Conservation (phyloP, 148 eudicot species). For the Vaccinium vitisidaea region DNA sequence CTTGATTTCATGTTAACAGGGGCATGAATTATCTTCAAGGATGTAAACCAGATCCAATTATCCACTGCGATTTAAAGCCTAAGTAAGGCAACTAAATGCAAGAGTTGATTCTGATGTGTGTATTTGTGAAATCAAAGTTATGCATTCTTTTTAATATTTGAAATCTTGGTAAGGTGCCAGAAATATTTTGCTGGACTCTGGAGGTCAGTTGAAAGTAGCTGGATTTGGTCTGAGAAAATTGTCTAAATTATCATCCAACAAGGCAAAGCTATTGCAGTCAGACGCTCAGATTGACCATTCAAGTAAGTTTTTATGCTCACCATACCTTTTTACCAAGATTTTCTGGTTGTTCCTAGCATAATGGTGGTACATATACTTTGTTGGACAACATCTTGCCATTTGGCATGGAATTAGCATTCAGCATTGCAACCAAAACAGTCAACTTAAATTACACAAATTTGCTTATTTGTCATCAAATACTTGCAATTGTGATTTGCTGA, state of each 20-base stretch:
- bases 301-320: conserved; percentile 44
- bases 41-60: conserved; percentile 85
- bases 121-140: conserved; percentile 10
- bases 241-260: conserved; percentile 70
- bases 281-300: conserved; percentile 47
- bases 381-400: conserved; percentile 5
- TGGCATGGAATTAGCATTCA: background rate
- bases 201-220: conserved; percentile 83
- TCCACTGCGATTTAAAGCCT: conserved; percentile 87
- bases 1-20: conserved; percentile 44
- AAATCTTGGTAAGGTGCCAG: conserved; percentile 99
- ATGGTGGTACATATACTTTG: too few relatives aligned
- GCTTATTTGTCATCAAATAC: background rate
- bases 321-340: background rate
- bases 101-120: conserved; percentile 22
- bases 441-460: background rate
- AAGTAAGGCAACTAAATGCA: conserved; percentile 81
- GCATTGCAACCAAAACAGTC: conserved; percentile 8
- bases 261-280: conserved; percentile 59
- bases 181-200: conserved; percentile 99
- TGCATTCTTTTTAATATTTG: conserved; percentile 56
- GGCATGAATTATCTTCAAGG: conserved; percentile 96
- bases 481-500: background rate
- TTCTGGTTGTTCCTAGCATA: background rate
- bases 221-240: conserved; percentile 83